Base-by-base conservation (phyloP, 306 rosid genomes). In the Casuarina equisetifolia region DNA sequence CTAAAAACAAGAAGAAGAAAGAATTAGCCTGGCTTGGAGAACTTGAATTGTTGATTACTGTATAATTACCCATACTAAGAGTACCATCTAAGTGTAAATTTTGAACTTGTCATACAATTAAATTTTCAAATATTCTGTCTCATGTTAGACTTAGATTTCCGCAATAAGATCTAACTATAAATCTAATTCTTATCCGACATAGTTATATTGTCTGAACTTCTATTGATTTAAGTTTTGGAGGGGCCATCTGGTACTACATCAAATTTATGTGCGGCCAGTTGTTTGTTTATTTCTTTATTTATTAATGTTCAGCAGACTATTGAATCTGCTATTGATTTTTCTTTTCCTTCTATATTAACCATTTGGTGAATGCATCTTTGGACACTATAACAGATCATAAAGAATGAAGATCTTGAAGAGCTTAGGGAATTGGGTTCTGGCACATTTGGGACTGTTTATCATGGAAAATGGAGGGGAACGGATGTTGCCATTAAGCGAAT, bases 351-450 rank as follows among this genome's bases (percentile, higher is more conserved):
- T 51, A 25, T 57, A 71, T 70, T 53, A 66, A 43, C 44, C 66
- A 15, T 48, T 11, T 73, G 73, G 76, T 63, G 57, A 3, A 39
- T 77, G 25, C 10, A 54, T 77, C 74, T 82, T 68, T 66, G 81
- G 64, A 76, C 83, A 70, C 42, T 57, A 59, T 69, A 54, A 12
- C 78, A 91, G 97, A 83, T 88, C 64, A 91, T 91, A 72, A 86
- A 85, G 81, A 91, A 91, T 83, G 94, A 88, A 9, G 97, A 91
- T 88, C 97, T 91, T 84, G 97, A 91, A 86, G 97, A 91, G 81
- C 85, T 88, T 75, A 83, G 44, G 82, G 97, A 91, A 80, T 79
- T 91, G 84, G 97, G 97, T 79, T 90, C 94, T 78, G 97, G 97
- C 46, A 88, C 94, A 50, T 91, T 89, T 84, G 97, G 97, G 49